Evolutionary conservation across 1,139 yeast species (phyloP), one percentile per base, ranked within the genome.

Genomic region (Kazachstania sp.): DNA sequence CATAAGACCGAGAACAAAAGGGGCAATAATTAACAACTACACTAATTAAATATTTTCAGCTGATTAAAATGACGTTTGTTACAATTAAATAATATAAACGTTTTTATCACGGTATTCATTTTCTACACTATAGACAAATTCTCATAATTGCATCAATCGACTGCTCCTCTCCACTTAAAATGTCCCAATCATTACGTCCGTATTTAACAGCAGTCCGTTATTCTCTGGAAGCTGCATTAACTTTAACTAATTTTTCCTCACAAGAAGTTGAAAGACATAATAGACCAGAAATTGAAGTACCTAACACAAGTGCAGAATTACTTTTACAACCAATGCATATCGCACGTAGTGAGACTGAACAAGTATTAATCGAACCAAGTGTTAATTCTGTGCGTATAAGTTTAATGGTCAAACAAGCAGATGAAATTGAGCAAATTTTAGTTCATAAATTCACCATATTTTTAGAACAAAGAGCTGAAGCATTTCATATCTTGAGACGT

Each of bases 241-340:
- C 96, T 59, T 73, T 92, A 55, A 95, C 90, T 63, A 92, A 90
- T 70, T 94, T 94, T 67, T 85, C 97, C 23, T 90, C 97, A 12
- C 96, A 90, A 67, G 77, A 86, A 51, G 96, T 86, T 15, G 99
- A 92, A 71, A 83, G 99, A 68, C 98, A 92, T 72, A 92, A 92
- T 70, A 79, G 94, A 54, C 99, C 99, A 4, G 99, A 92, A 67
- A 83, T 92, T 45, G 99, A 92, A 68, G 92, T 86, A 40, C 53
- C 59, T 23, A 81, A 83, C 56, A 77, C 78, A 55, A 74, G 85
- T 42, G 83, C 85, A 11, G 97, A 90, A 67, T 83, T 92, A 51
- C 70, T 92, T 52, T 74, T 92, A 62, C 90, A 90, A 61, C 94
- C 97, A 30, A 82, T 92, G 82, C 78, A 83, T 52, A 83, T 92